Percentiles rank a stretch among this genome's conserved stretches.
Conservation (phyloP, 1,139 yeast species). For the Taphrina sp. region DNA sequence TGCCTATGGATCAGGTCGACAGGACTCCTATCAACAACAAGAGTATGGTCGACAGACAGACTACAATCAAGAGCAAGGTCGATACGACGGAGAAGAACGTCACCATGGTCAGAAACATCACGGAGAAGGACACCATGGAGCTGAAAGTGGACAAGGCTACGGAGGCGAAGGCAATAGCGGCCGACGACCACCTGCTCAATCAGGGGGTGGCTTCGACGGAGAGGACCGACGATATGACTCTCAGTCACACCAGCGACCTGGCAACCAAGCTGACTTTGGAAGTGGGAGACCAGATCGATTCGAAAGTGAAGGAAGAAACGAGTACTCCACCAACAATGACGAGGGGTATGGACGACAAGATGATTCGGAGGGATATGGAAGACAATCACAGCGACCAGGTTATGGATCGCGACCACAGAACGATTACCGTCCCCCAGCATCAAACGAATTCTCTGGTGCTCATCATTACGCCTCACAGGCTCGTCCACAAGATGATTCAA, state of each 20-base stretch:
- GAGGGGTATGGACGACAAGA: not conserved
- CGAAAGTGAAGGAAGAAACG: slow-evolving; percentile 5
- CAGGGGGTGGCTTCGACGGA: not conserved
- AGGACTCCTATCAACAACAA: not conserved
- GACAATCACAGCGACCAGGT: not conserved
- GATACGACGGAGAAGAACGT: not conserved
- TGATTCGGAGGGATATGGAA: not conserved
- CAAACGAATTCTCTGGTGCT: not conserved
- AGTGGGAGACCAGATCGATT: not conserved
- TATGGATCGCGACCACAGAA: not conserved
- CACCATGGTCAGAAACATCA: slow-evolving; percentile 13
- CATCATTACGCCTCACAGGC: not conserved
- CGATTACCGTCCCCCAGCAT: not conserved
- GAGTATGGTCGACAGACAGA: not conserved
- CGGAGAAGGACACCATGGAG: slow-evolving; percentile 11
- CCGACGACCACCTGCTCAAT: not conserved
- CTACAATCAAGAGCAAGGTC: not conserved
- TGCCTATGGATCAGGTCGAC: slow-evolving; percentile 1
- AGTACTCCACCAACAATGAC: slow-evolving; percentile 10
- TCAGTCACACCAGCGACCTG: too few relatives aligned
- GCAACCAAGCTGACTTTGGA: not conserved
- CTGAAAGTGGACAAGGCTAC: slow-evolving; percentile 6
- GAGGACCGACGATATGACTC: too few relatives aligned
- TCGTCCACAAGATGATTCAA: not conserved
- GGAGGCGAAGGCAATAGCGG: not conserved